Base-by-base conservation (phyloP, 257 asterid species). In the Rubia yunnanensis region DNA sequence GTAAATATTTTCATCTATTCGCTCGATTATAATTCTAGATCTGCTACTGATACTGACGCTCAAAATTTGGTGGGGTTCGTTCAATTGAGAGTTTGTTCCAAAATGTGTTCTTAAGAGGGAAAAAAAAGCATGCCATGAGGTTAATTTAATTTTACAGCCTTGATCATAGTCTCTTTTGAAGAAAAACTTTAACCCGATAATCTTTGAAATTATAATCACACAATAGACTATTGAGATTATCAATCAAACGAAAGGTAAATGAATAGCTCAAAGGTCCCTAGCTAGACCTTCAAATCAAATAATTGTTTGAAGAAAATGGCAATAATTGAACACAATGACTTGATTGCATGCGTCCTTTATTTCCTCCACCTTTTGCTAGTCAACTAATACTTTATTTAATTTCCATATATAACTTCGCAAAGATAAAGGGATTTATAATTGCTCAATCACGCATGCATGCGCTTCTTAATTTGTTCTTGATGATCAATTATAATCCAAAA, bases 221-320 rank as follows among this genome's bases (percentile, higher is more conserved):
- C 15, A 14, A 6, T 41, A 41, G 5, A 1, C 5, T 41, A 14
- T 5, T 11, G n/a, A 14, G 50, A 14, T 41, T 11, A 41, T 41
- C 50, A 41, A 44, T 44, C 0, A 44, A 44, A 14, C 17, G 52
- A 44, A 10, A 44, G 52, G 52, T 44, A 44, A 39, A 44, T 44
- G 8, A 3, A 26, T 36, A 28, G 41, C 28, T 28, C 28, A 22
- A 7, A 27, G 7, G 32, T 76, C 15, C 30, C 48, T 17, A 23
- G 32, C 70, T 44, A 44, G 52, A 76, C 76, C 72, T 35, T 65
- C 61, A 75, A 79, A 65, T 76, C 88, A 84, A 65, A 86, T 86
- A 74, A 84, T 84, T 84, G 87, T 63, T n/a, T 58, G 55, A 27
- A 65, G 71, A 71, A 72, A 61, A n/a, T 27, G 10, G 38, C 85